These are phyloP conservation scores for Pichia cephalocereana DNA, from an alignment of 805 yeast species.

Conservation along the genomic window DNA sequence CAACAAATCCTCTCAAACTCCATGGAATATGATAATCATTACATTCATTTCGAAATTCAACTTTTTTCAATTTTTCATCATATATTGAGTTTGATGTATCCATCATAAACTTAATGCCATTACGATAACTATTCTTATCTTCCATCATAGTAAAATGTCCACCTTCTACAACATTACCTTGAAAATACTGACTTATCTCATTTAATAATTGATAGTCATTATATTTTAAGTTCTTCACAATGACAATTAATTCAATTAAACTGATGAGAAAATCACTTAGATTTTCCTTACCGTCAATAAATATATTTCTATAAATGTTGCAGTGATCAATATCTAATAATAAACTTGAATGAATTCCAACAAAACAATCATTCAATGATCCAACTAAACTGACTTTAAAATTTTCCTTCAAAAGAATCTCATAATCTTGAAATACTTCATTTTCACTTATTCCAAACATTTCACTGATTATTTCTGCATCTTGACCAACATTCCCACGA, in stretches of 20 bases:
- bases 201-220: slow-evolving; percentile 25
- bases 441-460: slow-evolving; percentile 84
- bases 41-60: too few species aligned
- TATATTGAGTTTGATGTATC: slow-evolving; percentile 59
- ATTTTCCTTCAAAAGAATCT: slow-evolving; percentile 60
- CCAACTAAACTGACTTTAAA: slow-evolving; percentile 78
- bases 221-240: slow-evolving; percentile 20
- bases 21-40: slow-evolving; percentile 85
- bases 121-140: slow-evolving; percentile 59
- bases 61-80: slow-evolving; percentile 28
- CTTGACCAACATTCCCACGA: slow-evolving; percentile 58
- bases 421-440: slow-evolving; percentile 44
- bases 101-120: slow-evolving; percentile 62
- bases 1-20: slow-evolving; percentile 82
- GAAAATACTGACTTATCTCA: slow-evolving; percentile 66
- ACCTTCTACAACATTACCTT: slow-evolving; percentile 64
- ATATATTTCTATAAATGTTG: slow-evolving; percentile 75
- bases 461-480: slow-evolving; percentile 77
- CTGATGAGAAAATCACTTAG: slow-evolving; percentile 36
- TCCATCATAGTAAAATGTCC: slow-evolving; percentile 69
- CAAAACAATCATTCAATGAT: slow-evolving; percentile 81
- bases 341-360: slow-evolving; percentile 83
- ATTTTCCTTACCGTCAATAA: slow-evolving; percentile 41
- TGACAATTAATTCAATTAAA: slow-evolving; percentile 17
- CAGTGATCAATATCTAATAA: slow-evolving; percentile 79